These are phyloP conservation scores for Verbascum thapsus DNA, from an alignment of 257 asterid species.

Conservation along the genomic window DNA sequence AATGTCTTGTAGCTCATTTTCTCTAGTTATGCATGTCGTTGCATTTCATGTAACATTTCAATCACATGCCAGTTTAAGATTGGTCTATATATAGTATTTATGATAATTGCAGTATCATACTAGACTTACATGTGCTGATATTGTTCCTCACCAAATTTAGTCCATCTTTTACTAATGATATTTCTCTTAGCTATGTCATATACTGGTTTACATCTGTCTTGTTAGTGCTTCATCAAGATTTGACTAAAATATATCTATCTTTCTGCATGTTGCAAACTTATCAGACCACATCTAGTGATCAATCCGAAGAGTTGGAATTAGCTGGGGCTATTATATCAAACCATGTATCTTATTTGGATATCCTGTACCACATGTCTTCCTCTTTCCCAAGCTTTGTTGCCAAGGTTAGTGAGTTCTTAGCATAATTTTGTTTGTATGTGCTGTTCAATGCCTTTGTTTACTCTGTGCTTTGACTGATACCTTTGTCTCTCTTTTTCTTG, in stretches of 20 bases:
- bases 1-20: too few species aligned
- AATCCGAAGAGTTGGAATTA: conserved; percentile 52
- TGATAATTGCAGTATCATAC: too few species aligned
- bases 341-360: conserved; percentile 89
- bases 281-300: conserved; percentile 49
- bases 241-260: conserved; percentile 23
- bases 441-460: conserved; percentile 23
- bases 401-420: conserved; percentile 60
- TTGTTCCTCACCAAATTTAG: too few species aligned
- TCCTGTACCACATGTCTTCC: conserved; percentile 84
- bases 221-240: conserved; percentile 28
- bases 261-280: conserved; percentile 31
- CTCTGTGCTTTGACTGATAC: conserved; percentile 41
- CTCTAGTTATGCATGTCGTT: too few species aligned
- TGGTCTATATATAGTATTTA: conserved; percentile 4
- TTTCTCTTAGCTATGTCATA: neutral
- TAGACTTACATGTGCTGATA: too few species aligned
- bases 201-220: conserved; percentile 3
- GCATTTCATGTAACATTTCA: conserved; percentile 5
- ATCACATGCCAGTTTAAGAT: neutral
- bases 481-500: conserved; percentile 28
- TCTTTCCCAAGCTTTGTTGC: conserved; percentile 97
- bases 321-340: conserved; percentile 88
- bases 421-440: conserved; percentile 15
- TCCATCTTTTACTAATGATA: neutral